Evolutionary conservation across 352 stramenopile species (phyloP), one percentile per base, ranked within the genome.

Genomic region (Aphanomyces astaci): DNA sequence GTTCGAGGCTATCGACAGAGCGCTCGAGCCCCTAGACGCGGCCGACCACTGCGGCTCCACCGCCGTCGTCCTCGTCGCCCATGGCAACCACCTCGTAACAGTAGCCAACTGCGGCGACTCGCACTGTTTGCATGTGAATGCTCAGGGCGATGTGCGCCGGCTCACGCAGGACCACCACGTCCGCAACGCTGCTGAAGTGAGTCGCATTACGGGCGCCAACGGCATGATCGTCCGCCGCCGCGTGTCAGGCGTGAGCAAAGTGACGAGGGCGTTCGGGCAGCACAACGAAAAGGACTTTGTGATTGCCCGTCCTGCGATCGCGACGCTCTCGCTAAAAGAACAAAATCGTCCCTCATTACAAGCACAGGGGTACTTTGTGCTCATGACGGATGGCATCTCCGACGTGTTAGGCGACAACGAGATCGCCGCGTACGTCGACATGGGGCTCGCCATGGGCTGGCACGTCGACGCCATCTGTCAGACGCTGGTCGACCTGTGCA

Each of bases 161-260:
- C 71, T 93, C 24, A 81, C 79, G 4, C 78, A 87, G n/a, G 84
- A 93, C 55, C 82, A 91, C 75, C 86, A 88, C 70, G 82, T 82
- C 24, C 88, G 81, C 22, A 91, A 90, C 73, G 76, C 79, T 56
- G 82, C 88, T 73, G 84, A 93, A 63, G 73, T 84, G 52, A 81
- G 77, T 64, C 84, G 84, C 40, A 93, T 93, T 64, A 81, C 80
- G 17, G 81, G 74, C 9, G 74, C 81, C 28, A 83, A 90, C 56
- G 84, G 84, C 36, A 93, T 93, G 64, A 89, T 93, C 52, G 73
- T 93, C 49, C 91, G 91, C 75, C 89, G 89, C 70, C 84, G 84
- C 55, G 84, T 93, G 32, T 82, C 72, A 27, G 84, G 84, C 9
- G 81, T 80, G 49, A 78, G 90, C 39, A 82, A 81, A 1, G 84